Conservation (phyloP, 331 rosid species). For the Malus hybrid region DNA sequence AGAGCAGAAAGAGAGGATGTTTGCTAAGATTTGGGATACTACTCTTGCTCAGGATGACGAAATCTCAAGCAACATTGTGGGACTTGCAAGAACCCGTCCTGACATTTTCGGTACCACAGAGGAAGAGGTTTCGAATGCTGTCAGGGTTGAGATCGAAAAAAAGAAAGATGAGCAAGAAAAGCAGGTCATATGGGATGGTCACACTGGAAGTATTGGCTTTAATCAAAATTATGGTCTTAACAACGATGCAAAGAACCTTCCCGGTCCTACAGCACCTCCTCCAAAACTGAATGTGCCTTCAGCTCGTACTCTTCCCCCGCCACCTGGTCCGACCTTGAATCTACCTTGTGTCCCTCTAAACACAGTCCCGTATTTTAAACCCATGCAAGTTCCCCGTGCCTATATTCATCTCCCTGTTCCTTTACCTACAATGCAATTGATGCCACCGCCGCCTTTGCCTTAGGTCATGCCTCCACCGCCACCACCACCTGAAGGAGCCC, state of each 20-base stretch:
- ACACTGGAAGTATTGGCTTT: constrained; percentile 84
- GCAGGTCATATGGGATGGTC: constrained; percentile 99
- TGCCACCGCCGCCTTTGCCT: constrained; percentile 84
- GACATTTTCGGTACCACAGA: constrained; percentile 94
- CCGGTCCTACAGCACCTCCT: constrained; percentile 91
- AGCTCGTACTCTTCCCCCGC: constrained; percentile 86
- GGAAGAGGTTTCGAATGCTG: constrained; percentile 95
- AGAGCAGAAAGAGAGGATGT: constrained; percentile 95
- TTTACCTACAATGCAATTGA: constrained; percentile 57
- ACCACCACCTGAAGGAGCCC: constrained; percentile 81
- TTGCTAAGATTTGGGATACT: constrained; percentile 87
- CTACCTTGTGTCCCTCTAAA: constrained; percentile 60
- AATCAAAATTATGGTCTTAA: constrained; percentile 49
- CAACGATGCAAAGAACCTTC: constrained; percentile 52
- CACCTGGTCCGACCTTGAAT: constrained; percentile 80
- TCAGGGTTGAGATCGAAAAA: constrained; percentile 92
- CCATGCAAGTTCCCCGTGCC: constrained; percentile 46
- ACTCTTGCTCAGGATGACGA: constrained; percentile 91
- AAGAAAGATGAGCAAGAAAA: constrained; percentile 87
- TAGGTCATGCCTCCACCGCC: constrained; percentile 70
- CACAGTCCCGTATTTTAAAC: constrained; percentile 50
- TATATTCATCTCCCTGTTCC: constrained; percentile 41
- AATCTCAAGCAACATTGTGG: constrained; percentile 84
- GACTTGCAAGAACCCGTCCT: constrained; percentile 90
- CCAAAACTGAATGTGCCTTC: constrained; percentile 74